A percentile compares a stretch with the other conserved stretches of the same genome.
Evolutionary conservation across 805 yeast genomes (phyloP).

Genomic region (Scheffersomyces stipitis): DNA sequence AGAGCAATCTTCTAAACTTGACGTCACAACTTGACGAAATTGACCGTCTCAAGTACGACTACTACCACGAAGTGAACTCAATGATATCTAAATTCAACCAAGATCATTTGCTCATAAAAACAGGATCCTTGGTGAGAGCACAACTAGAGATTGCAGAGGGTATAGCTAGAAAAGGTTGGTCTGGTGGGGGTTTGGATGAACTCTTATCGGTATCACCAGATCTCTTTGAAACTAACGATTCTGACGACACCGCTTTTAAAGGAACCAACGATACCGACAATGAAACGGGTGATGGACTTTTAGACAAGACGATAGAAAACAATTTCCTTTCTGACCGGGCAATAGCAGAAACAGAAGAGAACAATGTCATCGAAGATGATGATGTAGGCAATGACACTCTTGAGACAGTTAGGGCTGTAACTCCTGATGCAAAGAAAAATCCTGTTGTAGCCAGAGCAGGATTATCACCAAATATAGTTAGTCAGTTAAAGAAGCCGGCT

Average conservation of each 20-base stretch:
- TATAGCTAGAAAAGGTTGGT: constrained; percentile 81
- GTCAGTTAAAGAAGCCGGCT: neutral
- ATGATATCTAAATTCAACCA: constrained; percentile 61
- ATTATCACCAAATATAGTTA: neutral
- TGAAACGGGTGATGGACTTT: constrained; percentile 23
- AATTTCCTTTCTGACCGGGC: constrained; percentile 1
- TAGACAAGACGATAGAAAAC: neutral
- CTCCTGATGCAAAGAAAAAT: constrained; percentile 1
- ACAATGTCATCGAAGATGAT: constrained; percentile 1
- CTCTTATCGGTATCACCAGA: constrained; percentile 65
- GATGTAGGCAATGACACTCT: constrained; percentile 6
- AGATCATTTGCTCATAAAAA: constrained; percentile 47
- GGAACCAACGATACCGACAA: constrained; percentile 1
- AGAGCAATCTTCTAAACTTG: constrained; percentile 62
- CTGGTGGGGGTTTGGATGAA: constrained; percentile 82
- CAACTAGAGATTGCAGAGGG: constrained; percentile 81
- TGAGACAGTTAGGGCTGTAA: constrained; percentile 3
- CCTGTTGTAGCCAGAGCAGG: constrained; percentile 2
- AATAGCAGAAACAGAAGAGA: neutral
- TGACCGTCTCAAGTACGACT: constrained; percentile 72
- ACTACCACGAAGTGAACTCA: constrained; percentile 62
- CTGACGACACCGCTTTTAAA: too few relatives aligned
- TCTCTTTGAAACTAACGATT: constrained; percentile 22
- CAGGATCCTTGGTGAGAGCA: constrained; percentile 70
- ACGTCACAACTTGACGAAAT: constrained; percentile 78